Evolutionary conservation across 345 rosid genomes (phyloP), one percentile per base, ranked within the genome.

Genomic region (Corchorus olitorius): DNA sequence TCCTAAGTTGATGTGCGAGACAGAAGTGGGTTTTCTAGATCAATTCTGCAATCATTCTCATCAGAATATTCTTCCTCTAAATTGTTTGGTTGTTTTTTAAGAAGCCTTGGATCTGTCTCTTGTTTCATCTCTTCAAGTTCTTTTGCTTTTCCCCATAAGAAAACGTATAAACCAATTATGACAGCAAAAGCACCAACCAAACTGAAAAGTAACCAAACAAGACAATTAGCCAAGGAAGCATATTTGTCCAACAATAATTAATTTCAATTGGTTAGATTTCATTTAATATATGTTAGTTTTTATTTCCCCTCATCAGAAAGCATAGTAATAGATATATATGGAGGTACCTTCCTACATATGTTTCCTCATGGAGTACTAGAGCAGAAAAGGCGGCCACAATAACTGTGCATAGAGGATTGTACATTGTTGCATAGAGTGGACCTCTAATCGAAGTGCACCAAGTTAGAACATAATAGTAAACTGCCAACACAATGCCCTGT

Each of bases 401-500:
- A 45, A 89, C 88, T 27, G 91, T 88, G 76, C 85, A 69, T 0
- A 89, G 77, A 66, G 93, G 92, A 70, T 83, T 87, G 84, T 88
- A 91, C 83, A 89, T 72, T 3, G 92, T 89, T 64, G 87, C 77
- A 81, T 84, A 91, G 46, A 91, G 72, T 15, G 90, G 92, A 49
- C 93, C 93, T 72, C 88, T 79, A 52, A 70, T 64, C 1, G 90
- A 83, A 72, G 89, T 86, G 77, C 85, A 89, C 93, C 92, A 91
- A 7, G 93, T 88, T 80, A 89, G 92, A 69, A 89, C 72, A 59
- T 85, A 87, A 82, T 84, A 84, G 11, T 88, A 82, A 13, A 82
- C 55, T 0, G 89, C 91, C 59, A 82, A 58, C 65, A 70, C 84
- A 16, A 87, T 81, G 50, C 89, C 93, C 93, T 87, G 58, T 79